These are phyloP conservation scores for Macrophomina phaseolina DNA, from an alignment of 2,329 filamentous ascomycete species.

Conservation along the genomic window DNA sequence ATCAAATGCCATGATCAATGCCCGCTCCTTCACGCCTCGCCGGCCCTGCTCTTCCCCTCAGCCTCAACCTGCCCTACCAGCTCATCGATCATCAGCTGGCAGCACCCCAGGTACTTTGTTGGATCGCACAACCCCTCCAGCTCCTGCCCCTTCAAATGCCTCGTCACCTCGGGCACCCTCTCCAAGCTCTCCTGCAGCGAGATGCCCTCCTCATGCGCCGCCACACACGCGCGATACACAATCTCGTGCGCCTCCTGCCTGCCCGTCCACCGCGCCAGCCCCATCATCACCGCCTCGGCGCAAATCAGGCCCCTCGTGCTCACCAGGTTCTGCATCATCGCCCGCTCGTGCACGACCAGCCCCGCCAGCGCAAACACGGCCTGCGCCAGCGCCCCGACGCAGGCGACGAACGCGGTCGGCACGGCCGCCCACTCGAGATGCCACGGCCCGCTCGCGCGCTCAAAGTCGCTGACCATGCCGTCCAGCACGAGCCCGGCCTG, in stretches of 20 bases:
- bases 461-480: conserved; percentile 64
- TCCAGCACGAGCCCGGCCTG: conserved; percentile 60
- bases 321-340: conserved; percentile 58
- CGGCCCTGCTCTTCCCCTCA: background rate
- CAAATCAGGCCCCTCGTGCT: conserved; percentile 62
- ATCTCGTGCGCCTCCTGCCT: conserved; percentile 61
- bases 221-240: conserved; percentile 61
- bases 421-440: conserved; percentile 65
- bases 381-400: conserved; percentile 60
- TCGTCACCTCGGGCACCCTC: conserved; percentile 48
- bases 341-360: conserved; percentile 56
- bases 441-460: conserved; percentile 64
- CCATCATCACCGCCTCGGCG: conserved; percentile 67
- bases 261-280: conserved; percentile 58
- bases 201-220: conserved; percentile 53
- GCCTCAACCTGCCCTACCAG: background rate
- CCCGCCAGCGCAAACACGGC: conserved; percentile 60
- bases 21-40: too few species aligned
- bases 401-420: conserved; percentile 60
- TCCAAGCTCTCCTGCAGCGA: conserved; percentile 53
- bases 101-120: conserved; percentile 51
- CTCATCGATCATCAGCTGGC: conserved; percentile 44
- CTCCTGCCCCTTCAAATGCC: conserved; percentile 51
- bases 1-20: too few species aligned
- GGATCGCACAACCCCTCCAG: conserved; percentile 63